A percentile compares a stretch with the other conserved stretches of the same genome.
Conservation (phyloP, 371 early-diverging fungal genomes). For the Massospora cicadina region DNA sequence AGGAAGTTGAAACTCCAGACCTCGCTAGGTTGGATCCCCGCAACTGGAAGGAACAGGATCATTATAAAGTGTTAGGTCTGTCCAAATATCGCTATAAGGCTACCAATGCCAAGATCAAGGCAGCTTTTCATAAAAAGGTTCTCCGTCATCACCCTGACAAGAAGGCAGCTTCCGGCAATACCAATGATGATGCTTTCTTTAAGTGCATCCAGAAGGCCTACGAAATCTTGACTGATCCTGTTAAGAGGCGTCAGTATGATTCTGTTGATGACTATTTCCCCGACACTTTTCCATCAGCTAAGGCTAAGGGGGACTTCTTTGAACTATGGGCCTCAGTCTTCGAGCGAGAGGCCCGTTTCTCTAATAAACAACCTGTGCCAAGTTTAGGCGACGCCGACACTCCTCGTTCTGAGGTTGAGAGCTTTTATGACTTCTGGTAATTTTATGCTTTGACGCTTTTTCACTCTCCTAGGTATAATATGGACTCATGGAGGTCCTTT, state of each 20-base stretch:
- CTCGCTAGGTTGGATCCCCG: slow-evolving; percentile 52
- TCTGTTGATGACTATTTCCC: slow-evolving; percentile 71
- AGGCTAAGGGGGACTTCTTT: slow-evolving; percentile 76
- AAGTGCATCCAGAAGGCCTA: slow-evolving; percentile 97
- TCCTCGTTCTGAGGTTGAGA: slow-evolving; percentile 65
- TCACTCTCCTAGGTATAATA: slow-evolving; percentile 30
- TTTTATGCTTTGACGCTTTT: background rate
- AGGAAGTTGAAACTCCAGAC: slow-evolving; percentile 41
- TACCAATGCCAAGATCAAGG: slow-evolving; percentile 55
- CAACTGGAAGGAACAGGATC: slow-evolving; percentile 79
- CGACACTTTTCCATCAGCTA: slow-evolving; percentile 41
- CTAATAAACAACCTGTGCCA: slow-evolving; percentile 72
- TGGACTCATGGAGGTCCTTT: slow-evolving; percentile 95
- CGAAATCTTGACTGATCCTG: slow-evolving; percentile 82
- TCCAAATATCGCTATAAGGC: slow-evolving; percentile 62
- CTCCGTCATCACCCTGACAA: slow-evolving; percentile 78
- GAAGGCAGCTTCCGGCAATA: slow-evolving; percentile 53
- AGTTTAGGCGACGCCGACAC: slow-evolving; percentile 53
- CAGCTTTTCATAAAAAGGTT: slow-evolving; percentile 65
- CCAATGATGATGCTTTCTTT: slow-evolving; percentile 85
- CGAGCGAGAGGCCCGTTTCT: slow-evolving; percentile 82
- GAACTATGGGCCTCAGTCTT: slow-evolving; percentile 74
- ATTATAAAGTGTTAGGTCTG: slow-evolving; percentile 72
- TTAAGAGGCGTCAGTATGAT: slow-evolving; percentile 90
- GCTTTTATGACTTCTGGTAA: slow-evolving; percentile 89